These are phyloP conservation scores for Hypoxylon rickii DNA, from an alignment of 495 filamentous ascomycete species.

Conservation along the genomic window DNA sequence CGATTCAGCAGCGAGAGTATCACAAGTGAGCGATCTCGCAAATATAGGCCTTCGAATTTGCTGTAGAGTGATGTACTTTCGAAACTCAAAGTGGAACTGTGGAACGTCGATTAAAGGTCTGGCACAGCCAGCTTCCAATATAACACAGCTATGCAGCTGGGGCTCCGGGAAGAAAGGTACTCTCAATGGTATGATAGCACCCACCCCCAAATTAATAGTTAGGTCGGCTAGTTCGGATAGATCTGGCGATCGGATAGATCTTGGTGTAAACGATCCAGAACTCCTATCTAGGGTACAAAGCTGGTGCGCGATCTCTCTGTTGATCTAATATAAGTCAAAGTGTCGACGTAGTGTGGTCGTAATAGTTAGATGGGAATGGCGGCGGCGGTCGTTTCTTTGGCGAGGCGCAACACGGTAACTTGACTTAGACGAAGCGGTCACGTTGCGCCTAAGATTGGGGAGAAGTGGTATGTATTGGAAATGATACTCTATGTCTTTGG, in stretches of 20 bases:
- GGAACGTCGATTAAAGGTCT: constrained; percentile 6
- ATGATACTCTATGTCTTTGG: constrained; percentile 26
- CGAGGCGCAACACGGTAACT: background rate
- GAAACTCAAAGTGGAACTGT: constrained; percentile 12
- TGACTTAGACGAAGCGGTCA: constrained; percentile 4
- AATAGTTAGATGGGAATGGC: background rate
- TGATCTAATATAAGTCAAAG: background rate
- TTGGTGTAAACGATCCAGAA: constrained; percentile 7
- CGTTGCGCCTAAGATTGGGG: constrained; percentile 20
- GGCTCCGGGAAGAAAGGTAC: constrained; percentile 4
- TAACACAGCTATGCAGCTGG: constrained; percentile 8
- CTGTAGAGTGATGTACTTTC: background rate
- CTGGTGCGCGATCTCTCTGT: too few relatives aligned
- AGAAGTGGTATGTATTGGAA: constrained; percentile 1
- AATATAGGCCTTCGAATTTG: constrained; percentile 3
- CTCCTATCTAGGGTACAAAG: too few relatives aligned
- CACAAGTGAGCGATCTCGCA: constrained; percentile 5
- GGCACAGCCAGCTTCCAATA: constrained; percentile 8
- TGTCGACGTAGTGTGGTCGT: background rate
- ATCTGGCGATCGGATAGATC: constrained; percentile 9
- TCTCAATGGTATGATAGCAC: constrained; percentile 5
- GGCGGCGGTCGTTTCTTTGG: background rate
- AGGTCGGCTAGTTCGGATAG: too few relatives aligned
- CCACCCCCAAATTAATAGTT: constrained; percentile 4
- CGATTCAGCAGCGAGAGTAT: constrained; percentile 4